A percentile compares a stretch with the other conserved stretches of the same genome.
These are phyloP conservation scores for Aschersonia sp. DNA, from an alignment of 2,329 filamentous ascomycete species.

Conservation along the genomic window DNA sequence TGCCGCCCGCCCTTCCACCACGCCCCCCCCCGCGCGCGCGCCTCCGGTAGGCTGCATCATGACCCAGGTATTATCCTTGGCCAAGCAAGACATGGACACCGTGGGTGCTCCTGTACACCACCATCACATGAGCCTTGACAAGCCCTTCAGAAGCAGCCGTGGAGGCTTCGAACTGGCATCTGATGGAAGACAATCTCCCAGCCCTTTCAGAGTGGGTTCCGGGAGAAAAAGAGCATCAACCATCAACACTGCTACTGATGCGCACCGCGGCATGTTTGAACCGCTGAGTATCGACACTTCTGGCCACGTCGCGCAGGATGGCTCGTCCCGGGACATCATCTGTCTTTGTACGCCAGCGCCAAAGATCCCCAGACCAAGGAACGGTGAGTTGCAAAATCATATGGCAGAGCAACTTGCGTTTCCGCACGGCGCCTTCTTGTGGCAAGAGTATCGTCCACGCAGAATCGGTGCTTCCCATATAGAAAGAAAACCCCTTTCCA, in stretches of 20 bases:
- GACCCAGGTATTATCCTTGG: conserved; percentile 12
- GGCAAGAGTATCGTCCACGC: not conserved
- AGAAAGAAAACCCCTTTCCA: not conserved
- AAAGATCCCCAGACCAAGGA: conserved; percentile 43
- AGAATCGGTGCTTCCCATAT: too few species aligned
- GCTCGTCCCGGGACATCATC: conserved; percentile 25
- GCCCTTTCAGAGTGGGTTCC: conserved; percentile 3
- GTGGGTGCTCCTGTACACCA: conserved; percentile 7
- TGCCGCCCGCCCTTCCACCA: not conserved
- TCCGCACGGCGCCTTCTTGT: not conserved
- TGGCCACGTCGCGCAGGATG: conserved; percentile 14
- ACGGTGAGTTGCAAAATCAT: conserved; percentile 28
- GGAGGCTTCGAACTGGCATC: conserved; percentile 3
- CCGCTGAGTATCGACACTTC: conserved; percentile 14
- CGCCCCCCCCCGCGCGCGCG: not conserved
- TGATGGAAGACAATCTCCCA: conserved; percentile 4
- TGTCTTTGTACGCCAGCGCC: conserved; percentile 42
- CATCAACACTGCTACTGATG: conserved; percentile 28
- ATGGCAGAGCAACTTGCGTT: not conserved
- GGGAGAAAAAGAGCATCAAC: conserved; percentile 29
- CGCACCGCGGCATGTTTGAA: conserved; percentile 20
- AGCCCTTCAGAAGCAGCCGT: conserved; percentile 5
- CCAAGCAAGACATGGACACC: conserved; percentile 10
- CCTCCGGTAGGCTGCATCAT: conserved; percentile 5
- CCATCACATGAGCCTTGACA: conserved; percentile 8